Conservation (phyloP, 2,329 filamentous ascomycete species). For the Phaeosphaeria sp. region DNA sequence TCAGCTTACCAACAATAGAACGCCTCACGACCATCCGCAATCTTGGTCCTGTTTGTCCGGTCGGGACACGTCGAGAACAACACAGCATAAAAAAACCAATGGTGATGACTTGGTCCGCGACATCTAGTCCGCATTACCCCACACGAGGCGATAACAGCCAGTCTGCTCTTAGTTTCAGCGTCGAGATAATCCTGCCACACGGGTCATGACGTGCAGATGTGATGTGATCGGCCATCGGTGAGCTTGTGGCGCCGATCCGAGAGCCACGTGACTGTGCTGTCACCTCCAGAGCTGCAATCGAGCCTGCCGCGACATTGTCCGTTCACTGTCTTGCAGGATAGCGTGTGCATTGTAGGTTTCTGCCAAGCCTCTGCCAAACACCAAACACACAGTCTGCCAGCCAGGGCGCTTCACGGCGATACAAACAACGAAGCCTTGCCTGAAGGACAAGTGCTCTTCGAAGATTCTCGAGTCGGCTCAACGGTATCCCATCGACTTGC, state of each 20-base stretch:
- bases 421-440: not conserved
- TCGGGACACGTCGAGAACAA: not conserved
- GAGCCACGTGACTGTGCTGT: not conserved
- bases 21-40: slow-evolving; percentile 11
- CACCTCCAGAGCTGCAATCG: not conserved
- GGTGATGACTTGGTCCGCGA: not conserved
- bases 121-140: not conserved
- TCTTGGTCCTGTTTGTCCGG: not conserved
- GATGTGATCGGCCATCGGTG: not conserved
- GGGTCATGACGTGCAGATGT: slow-evolving; percentile 25
- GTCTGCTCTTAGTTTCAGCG: not conserved
- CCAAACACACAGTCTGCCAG: not conserved
- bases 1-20: slow-evolving; percentile 32
- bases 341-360: not conserved
- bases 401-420: not conserved
- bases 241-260: not conserved
- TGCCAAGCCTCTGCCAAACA: not conserved
- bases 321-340: not conserved
- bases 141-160: not conserved
- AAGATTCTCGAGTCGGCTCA: not conserved
- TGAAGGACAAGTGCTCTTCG: not conserved
- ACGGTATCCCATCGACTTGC: slow-evolving; percentile 65
- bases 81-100: not conserved
- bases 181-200: slow-evolving; percentile 1
- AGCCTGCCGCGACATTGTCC: not conserved